Evolutionary conservation across 306 rosid species (phyloP), one percentile per base, ranked within the genome.

Genomic region (Calophaca sinica): DNA sequence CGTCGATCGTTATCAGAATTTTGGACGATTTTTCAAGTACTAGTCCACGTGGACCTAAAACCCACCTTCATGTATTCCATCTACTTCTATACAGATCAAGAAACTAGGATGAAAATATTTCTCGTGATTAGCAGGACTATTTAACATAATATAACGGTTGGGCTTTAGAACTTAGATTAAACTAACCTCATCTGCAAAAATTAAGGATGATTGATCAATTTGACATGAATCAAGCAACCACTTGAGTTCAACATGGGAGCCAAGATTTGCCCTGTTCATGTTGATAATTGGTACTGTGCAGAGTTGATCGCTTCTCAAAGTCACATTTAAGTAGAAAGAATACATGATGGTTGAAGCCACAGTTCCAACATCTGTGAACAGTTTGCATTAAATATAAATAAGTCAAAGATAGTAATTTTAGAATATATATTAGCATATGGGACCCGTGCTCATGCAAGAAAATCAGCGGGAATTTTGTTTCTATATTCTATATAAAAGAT

Each of bases 221-320:
- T 84, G 94, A 83, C 96, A 93, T 46, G 96, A 93, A 74, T 80
- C 89, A 64, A 93, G 87, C 81, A 93, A 80, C 97, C 98, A 93
- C 72, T 84, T 88, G 70, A 93, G 87, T 74, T 88, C 94, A 71
- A 85, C 87, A 84, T 80, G 91, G 49, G 93, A 87, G 45, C 54
- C 78, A 36, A 91, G 90, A 76, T 81, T 91, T 36, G 74, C 75
- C 80, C 96, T 80, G 81, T 86, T 85, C 76, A 88, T 87, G 88
- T 87, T 93, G 86, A 93, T 87, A 81, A 91, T 80, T 62, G 98
- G 97, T 36, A 91, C 82, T 1, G 88, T 85, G 91, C 89, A 91
- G 61, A 84, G 79, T 51, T 86, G 80, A 32, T 88, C 79, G 7
- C 26, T 68, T 67, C 77, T 75, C 26, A 32, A 84, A 59, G 92